Evolutionary conservation across 495 filamentous ascomycete species (phyloP).

Genomic region (Penicillium paradoxum): DNA sequence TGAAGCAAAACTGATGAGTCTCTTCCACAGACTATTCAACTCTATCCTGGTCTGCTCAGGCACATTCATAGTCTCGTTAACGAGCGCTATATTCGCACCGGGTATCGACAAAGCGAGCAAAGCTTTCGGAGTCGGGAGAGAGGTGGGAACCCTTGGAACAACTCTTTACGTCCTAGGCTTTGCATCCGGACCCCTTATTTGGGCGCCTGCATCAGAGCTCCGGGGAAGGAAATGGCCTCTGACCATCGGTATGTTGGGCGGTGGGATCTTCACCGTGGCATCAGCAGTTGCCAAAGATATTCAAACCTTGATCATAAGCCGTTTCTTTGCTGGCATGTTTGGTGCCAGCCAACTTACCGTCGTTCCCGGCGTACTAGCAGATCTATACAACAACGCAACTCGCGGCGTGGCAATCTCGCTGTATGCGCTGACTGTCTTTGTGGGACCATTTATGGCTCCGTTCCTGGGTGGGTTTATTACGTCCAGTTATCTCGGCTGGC

Average conservation of each 20-base stretch:
- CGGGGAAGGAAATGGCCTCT: constrained; percentile 58
- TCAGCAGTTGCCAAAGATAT: constrained; percentile 55
- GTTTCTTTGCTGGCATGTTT: constrained; percentile 49
- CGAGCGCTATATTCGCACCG: constrained; percentile 51
- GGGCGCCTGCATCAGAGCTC: constrained; percentile 71
- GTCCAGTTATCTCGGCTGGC: constrained; percentile 39
- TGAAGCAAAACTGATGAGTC: background rate
- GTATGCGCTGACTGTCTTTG: constrained; percentile 47
- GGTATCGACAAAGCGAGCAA: constrained; percentile 39
- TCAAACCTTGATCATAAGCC: constrained; percentile 48
- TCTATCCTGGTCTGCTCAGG: constrained; percentile 40
- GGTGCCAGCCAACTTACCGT: constrained; percentile 47
- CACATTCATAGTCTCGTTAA: constrained; percentile 50
- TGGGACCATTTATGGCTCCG: constrained; percentile 44
- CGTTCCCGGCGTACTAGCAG: constrained; percentile 48
- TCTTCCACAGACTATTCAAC: constrained; percentile 18
- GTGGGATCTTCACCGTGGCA: constrained; percentile 52
- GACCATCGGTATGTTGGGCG: constrained; percentile 45
- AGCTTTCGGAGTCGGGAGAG: constrained; percentile 42
- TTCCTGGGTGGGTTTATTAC: constrained; percentile 46
- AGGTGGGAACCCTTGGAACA: constrained; percentile 50
- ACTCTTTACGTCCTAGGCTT: constrained; percentile 53
- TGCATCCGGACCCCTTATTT: constrained; percentile 51
- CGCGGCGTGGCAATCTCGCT: constrained; percentile 47
- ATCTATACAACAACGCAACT: constrained; percentile 45